Evolutionary conservation across 129 eudicot species (phyloP), one percentile per base, ranked within the genome.

Genomic region (Flaveria sonorensis): DNA sequence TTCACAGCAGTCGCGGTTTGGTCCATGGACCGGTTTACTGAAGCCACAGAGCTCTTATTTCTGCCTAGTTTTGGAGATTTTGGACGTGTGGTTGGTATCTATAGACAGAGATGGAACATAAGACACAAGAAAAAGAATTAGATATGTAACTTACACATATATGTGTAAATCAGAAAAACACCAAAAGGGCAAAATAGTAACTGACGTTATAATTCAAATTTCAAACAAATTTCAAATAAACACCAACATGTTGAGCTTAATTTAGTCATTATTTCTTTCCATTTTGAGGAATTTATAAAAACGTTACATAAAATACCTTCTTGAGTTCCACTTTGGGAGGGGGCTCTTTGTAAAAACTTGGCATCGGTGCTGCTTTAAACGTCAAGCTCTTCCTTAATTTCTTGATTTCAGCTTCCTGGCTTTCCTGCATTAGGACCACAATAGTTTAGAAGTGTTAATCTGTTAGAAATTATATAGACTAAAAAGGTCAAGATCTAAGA

Each of bases 341-440:
- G 57, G 97, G 96, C 65, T 86, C 90, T 79, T 89, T 89, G 79
- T 95, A 95, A 90, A 95, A 95, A 55, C 65, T 89, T 74, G 98
- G 98, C 87, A 94, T 68, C 0, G 97, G 98, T 32, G 92, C 76
- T 47, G 98, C 98, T 91, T 87, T 94, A 81, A 94, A 94, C 26
- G 83, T 81, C 87, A 89, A 86, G 57, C 88, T 91, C 87, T 91
- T 95, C 81, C 99, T 80, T 61, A 91, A 74, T 68, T 80, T 86
- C 87, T 88, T 95, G 68, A 91, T 83, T 71, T 91, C 99, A 10
- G 83, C 92, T 81, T 91, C 92, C 79, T 89, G 96, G 82, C 61
- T 89, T 83, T 91, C 97, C 99, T 95, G 80, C 72, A 83, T 52
- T 74, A 16, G 28, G n/a, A 74, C 76, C 81, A 32, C 28, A 21